Base-by-base conservation (phyloP, 2,329 filamentous ascomycete genomes). In the Xenoacremonium recifei region DNA sequence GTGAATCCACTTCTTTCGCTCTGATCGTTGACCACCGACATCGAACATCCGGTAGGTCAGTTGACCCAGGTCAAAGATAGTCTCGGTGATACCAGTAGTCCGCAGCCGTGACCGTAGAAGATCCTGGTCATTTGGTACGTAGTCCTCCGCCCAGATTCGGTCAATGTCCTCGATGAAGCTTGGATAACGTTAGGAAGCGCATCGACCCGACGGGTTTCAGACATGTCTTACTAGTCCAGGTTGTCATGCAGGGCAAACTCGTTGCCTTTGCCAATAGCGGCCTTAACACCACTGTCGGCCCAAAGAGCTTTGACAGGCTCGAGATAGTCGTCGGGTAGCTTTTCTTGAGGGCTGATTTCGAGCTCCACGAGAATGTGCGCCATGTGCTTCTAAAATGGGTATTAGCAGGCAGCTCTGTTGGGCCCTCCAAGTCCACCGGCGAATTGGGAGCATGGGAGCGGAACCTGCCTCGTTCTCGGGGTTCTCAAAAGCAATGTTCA, bases 201-300 rank as follows among this genome's bases (percentile, higher is more conserved):
- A 37, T 45, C 38, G 29, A 30, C 18, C 21, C 30, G 10, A 12
- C 23, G 6, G 13, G 17, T 21, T 16, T 7, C 12, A 25, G 2
- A 6, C 19, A 20, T 17, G 35, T 16, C 87, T 60, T 73, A 96
- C 90, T 96, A 99, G 69, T 84, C 82, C 53, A 97, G 70, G 61
- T 97, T 97, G 71, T 97, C 93, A 65, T 97, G 91, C 37, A 97
- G 78, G 15, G 93, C 92, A 68, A 92, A 97, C 71, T 96, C 92
- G 65, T 97, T 96, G 55, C 93, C 93, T 68, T 93, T 92, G 37
- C 83, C 76, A 52, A 97, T 93, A n/a, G 90, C 89, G 57, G 82
- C 74, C 64, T 89, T 89, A 39, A 97, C 87, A 45, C 91, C 90
- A 30, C 70, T 72, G 65, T 99, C 92, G 19, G 70, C 71, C 93